Base-by-base conservation (phyloP, 2,329 filamentous ascomycete genomes). In the Cercospora sp. region DNA sequence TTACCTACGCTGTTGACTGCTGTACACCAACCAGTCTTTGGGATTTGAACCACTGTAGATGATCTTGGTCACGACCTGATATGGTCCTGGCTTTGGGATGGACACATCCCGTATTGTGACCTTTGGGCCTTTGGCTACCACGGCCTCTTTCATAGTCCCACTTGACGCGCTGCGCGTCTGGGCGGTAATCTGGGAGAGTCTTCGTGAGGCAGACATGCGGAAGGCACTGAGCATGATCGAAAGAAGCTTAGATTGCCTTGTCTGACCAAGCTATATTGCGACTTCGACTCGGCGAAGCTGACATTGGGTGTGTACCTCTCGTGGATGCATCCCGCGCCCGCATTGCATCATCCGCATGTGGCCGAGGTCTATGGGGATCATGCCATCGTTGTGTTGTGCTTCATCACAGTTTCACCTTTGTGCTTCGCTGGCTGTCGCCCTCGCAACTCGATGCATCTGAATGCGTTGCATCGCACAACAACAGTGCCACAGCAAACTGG, bases 71-170 rank as follows among this genome's bases (percentile, higher is more conserved):
- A 78, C 70, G 12, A 78, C 68, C 65, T 78, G 75, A 51, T 75
- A 70, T 9, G 75, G 72, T 3, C 72, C 72, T 0, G 82, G 80
- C 4, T 70, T 75, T 1, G 83, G 83, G 36, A 83, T 80, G 1
- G 79, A 77, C 3, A 76, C 76, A 55, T 85, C 81, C 61, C 76
- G 71, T 26, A 81, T 76, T n/a, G 78, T 72, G 71, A 79, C 75
- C 28, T 74, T 74, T 16, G 79, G 75, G n/a, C 77, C 77, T 66
- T 70, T 69, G 13, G 73, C 67, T 9, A 81, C 72, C 31, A 80
- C 73, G 2, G 78, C 78, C 76, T 81, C 77, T 68, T 80, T 80
- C 76, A 78, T 78, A 5, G 70, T 73, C 42, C 55, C 72, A 55
- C 59, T 64, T 26, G 69, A 70, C 26, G 65, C 28, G 65, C 51